Evolutionary conservation across 1,284 basidiomycete genomes (phyloP).

Genomic region (Puccinia hordei): DNA sequence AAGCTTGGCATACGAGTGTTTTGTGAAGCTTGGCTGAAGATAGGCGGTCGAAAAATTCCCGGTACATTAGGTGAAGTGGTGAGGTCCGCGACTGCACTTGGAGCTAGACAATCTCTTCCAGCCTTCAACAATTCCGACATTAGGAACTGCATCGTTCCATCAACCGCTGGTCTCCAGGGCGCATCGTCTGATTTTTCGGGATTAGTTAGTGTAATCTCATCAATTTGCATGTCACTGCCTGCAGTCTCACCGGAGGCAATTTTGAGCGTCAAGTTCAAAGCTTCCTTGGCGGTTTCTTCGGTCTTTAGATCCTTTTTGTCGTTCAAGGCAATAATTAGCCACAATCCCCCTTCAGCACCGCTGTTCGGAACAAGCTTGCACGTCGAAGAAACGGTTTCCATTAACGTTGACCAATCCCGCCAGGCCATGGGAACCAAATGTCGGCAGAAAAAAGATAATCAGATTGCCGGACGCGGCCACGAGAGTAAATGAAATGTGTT

Average conservation of each 20-base stretch:
- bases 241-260: constrained; percentile 34
- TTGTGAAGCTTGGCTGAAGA: constrained; percentile 39
- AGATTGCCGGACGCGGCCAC: constrained; percentile 69
- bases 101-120: constrained; percentile 38
- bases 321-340: constrained; percentile 64
- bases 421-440: constrained; percentile 78
- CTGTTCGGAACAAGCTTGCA: constrained; percentile 74
- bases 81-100: constrained; percentile 13
- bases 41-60: constrained; percentile 31
- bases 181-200: constrained; percentile 51
- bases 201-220: constrained; percentile 53
- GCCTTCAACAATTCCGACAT: constrained; percentile 49
- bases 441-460: constrained; percentile 75
- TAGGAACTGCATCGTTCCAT: constrained; percentile 50
- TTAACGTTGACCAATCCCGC: constrained; percentile 76
- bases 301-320: constrained; percentile 32
- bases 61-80: constrained; percentile 23
- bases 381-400: constrained; percentile 71
- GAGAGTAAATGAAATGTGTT: constrained; percentile 60
- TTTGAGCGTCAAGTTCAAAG: constrained; percentile 6
- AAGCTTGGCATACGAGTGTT: not conserved
- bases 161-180: constrained; percentile 39
- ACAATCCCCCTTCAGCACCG: constrained; percentile 63
- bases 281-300: constrained; percentile 6
- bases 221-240: constrained; percentile 37